A percentile compares a stretch with the other conserved stretches of the same genome.
These are phyloP conservation scores for Blastocystis sp. DNA, from an alignment of 352 stramenopile genomes.

Conservation along the genomic window DNA sequence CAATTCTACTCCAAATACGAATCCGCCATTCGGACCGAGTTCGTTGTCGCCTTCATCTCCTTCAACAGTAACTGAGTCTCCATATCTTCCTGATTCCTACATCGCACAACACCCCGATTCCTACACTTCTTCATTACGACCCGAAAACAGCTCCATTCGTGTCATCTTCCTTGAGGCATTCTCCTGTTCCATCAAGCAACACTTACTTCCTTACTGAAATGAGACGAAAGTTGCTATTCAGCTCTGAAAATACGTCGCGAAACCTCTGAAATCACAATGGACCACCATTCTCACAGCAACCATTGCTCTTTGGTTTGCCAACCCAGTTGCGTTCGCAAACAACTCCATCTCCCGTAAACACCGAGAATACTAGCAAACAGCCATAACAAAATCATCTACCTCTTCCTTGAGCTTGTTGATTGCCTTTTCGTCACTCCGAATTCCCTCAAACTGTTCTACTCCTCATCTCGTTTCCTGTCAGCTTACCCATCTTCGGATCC, in stretches of 20 bases:
- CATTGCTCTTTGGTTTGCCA: background rate
- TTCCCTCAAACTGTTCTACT: background rate
- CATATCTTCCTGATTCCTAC: background rate
- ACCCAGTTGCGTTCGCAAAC: background rate
- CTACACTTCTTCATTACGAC: background rate
- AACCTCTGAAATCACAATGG: background rate
- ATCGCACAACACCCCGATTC: background rate
- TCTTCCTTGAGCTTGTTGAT: background rate
- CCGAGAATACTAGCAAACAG: background rate
- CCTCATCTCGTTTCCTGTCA: background rate
- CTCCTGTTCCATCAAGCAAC: too few relatives aligned
- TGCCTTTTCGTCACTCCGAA: background rate
- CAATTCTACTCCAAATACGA: conserved; percentile 15
- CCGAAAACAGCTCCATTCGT: conserved; percentile 17
- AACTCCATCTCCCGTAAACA: conserved; percentile 18
- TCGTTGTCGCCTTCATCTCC: conserved; percentile 32
- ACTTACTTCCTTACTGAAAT: too few relatives aligned
- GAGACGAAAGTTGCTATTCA: too few relatives aligned
- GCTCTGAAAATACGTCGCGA: conserved; percentile 25
- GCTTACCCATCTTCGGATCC: background rate
- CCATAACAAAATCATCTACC: background rate
- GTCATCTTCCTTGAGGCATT: background rate
- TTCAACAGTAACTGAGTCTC: conserved; percentile 42
- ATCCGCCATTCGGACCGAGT: conserved; percentile 44
- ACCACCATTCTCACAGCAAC: background rate